Base-by-base conservation (phyloP, 805 yeast species). In the Clavispora fructus region DNA sequence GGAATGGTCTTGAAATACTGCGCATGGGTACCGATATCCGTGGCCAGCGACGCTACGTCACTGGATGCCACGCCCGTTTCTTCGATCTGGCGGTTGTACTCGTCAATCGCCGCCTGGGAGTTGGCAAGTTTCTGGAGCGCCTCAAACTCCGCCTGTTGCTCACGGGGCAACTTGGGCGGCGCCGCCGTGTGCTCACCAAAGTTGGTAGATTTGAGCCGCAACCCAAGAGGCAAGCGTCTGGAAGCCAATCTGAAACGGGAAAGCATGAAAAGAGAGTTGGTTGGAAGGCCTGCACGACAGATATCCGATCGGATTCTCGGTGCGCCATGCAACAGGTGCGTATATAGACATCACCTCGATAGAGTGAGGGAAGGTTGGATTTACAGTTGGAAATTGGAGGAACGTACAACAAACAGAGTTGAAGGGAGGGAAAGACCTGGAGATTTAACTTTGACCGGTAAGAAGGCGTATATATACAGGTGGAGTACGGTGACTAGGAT, bases 131-230 rank as follows among this genome's bases (percentile, higher is more conserved):
- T 82, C 58, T 90, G 95, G 35, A 92, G 78, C 37, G 78, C 75
- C 61, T 94, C 99, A 65, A 94, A 92, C 67, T 94, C 99, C 56
- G 84, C 90, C 64, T 88, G 96, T 43, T 87, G 87, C 52, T 85
- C 84, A 46, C 81, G 78, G 16, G 88, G 83, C n/a, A 88, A 72
- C 48, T 79, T 77, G 23, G 92, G 92, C 4, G 96, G 96, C 1
- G 56, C 53, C 3, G 71, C 67, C 7, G 58, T 55, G 48, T 37
- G 52, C 42, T 64, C 65, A 13, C 58, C 43, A 38, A 66, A 59
- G 45, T 62, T 62, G 19, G 49, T 44, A 41, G 52, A 32, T 35
- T 43, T 40, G 23, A 13, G 19, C 39, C 55, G 37, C 23, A 41
- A 17, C 23, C 10, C 30, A 6, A 9, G 11, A 19, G 17, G 25